Conservation (phyloP, 371 early-diverging fungal species). For the Syncephalastrum racemosum region DNA sequence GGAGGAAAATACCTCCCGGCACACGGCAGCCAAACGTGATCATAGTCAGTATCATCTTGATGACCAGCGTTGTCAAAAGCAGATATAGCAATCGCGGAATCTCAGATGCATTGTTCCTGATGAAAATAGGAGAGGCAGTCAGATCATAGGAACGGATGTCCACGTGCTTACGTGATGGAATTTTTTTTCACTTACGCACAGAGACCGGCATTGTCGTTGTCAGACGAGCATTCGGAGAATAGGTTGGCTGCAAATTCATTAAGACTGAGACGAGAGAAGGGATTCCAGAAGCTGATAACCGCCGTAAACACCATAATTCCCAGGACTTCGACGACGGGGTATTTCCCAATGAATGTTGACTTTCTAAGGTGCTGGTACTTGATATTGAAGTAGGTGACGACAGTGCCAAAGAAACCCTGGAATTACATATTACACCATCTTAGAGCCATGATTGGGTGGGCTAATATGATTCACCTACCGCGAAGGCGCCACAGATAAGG, state of each 20-base stretch:
- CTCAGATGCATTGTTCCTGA: constrained; percentile 30
- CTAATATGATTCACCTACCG: constrained; percentile 49
- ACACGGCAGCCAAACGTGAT: constrained; percentile 84
- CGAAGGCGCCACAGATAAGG: constrained; percentile 78
- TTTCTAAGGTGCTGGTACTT: constrained; percentile 66
- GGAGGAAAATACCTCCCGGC: constrained; percentile 93
- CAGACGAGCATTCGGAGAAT: constrained; percentile 78
- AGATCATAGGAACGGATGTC: background rate
- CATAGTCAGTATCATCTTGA: constrained; percentile 68
- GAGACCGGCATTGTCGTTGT: constrained; percentile 59
- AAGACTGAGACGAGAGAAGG: constrained; percentile 68
- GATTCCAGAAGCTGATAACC: constrained; percentile 72
- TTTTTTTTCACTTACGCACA: constrained; percentile 53
- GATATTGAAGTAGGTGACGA: constrained; percentile 72
- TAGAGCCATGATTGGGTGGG: background rate
- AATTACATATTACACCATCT: constrained; percentile 12
- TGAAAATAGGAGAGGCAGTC: constrained; percentile 4
- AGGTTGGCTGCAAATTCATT: constrained; percentile 76
- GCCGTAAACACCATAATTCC: constrained; percentile 73
- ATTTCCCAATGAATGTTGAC: constrained; percentile 43
- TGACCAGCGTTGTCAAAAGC: constrained; percentile 62
- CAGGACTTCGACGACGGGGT: constrained; percentile 72
- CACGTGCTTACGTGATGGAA: background rate
- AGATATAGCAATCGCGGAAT: constrained; percentile 40
- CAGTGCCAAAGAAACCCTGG: constrained; percentile 86